Evolutionary conservation across 2,329 filamentous ascomycete species (phyloP), one percentile per base, ranked within the genome.

Genomic region (Scytalidium sp.): DNA sequence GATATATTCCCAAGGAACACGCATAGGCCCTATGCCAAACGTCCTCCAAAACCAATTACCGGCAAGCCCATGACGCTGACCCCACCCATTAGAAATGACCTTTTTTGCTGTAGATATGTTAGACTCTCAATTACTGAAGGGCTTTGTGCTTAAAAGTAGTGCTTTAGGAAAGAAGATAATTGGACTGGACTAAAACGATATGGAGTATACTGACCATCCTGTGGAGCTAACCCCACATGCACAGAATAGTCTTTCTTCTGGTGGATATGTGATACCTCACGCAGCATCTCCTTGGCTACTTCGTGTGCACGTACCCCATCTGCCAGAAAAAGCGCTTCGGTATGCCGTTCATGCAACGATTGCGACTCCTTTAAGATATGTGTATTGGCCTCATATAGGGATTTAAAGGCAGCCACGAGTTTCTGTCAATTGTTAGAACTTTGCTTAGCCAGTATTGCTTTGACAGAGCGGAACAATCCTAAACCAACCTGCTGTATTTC

Each of bases 1-100:
- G 13, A 29, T 29, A 29, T 29, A 29, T 29, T 29, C 25, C 25
- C 13, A 8, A 13, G 25, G 25, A 29, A 29, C 13, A n/a, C n/a
- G n/a, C n/a, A n/a, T n/a, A n/a, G n/a, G n/a, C n/a, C n/a, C n/a
- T n/a, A n/a, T n/a, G n/a, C n/a, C n/a, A n/a, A n/a, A n/a, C 13
- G 25, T 29, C 25, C 25, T 8, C 13, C 25, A 7, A 13, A 29
- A 29, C 8, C 7, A 8, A 29, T 8, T 13, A 7, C 25, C 25
- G 25, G 7, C 25, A 8, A 29, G 13, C 8, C 8, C 8, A 49
- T 54, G 51, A 19, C 53, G 36, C 17, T 57, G 45, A 21, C 50
- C 55, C 55, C 53, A 57, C 10, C 53, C 53, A n/a, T 36, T 45
- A 13, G 54, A 51, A 41, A 57, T 53, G 9, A 57, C 51, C 13